A percentile compares a stretch with the other conserved stretches of the same genome.
Conservation (phyloP, 2,329 filamentous ascomycete species). For the Chaetomium sp. region DNA sequence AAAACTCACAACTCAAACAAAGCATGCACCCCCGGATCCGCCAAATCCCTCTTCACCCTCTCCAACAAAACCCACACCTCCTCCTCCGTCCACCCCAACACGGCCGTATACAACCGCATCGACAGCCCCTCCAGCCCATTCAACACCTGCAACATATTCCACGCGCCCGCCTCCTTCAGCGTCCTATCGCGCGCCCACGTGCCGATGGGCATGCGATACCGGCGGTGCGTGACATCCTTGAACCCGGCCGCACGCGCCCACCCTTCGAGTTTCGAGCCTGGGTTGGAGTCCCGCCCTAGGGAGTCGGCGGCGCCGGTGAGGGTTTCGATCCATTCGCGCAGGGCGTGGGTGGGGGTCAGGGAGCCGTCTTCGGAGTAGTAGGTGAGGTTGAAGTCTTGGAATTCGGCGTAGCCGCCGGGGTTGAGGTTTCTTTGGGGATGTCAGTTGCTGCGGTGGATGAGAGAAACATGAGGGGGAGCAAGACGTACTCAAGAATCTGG, state of each 20-base stretch:
- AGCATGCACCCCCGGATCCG: conserved; percentile 23
- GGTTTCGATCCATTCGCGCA: conserved; percentile 19
- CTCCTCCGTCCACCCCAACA: conserved; percentile 23
- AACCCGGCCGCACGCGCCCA: conserved; percentile 27
- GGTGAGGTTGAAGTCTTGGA: conserved; percentile 27
- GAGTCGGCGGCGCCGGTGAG: conserved; percentile 19
- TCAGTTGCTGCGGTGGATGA: not conserved
- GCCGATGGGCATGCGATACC: conserved; percentile 19
- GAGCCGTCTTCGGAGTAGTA: conserved; percentile 27
- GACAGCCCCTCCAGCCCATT: conserved; percentile 25
- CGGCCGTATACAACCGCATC: conserved; percentile 24
- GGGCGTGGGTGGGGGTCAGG: conserved; percentile 16
- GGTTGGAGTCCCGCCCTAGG: conserved; percentile 22
- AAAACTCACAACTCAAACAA: conserved; percentile 20
- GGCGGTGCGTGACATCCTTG: conserved; percentile 6
- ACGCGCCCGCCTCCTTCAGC: conserved; percentile 23
- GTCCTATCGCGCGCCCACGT: conserved; percentile 28
- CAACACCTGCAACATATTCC: conserved; percentile 18
- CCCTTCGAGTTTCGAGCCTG: conserved; percentile 23
- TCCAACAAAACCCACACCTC: conserved; percentile 23
- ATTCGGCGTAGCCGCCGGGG: conserved; percentile 32
- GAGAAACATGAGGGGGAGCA: no score
- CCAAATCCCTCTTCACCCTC: conserved; percentile 24
- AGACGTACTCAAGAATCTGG: conserved; percentile 22
- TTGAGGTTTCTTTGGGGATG: conserved; percentile 26